Base-by-base conservation (phyloP, 2,329 filamentous ascomycete genomes). In the Pleomassaria siparia region DNA sequence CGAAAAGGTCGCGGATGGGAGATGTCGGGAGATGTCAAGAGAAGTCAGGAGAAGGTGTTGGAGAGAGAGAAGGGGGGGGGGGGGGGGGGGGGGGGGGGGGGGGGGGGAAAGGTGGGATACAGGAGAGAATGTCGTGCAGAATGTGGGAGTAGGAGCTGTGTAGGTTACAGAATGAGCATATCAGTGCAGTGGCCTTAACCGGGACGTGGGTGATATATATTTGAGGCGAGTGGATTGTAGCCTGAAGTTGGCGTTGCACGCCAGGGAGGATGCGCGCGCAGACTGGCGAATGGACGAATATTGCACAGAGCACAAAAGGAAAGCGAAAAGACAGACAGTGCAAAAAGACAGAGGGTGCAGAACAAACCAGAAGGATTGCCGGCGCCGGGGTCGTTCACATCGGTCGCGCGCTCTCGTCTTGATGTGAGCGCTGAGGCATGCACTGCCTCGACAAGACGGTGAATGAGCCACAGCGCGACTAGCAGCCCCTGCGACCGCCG, bases 231-330 rank as follows among this genome's bases (percentile, higher is more conserved):
- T 51, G 53, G 58, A 60, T 44, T 63, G 66, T 53, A 67, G 66
- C 64, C 66, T 68, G 63, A 55, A 62, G 55, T 54, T 54, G 41
- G 53, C 49, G 52, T 58, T 58, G 56, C 44, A 42, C 58, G 29
- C 21, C 41, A 44, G 30, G 29, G 40, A 43, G 46, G 50, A 50
- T 36, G 44, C 36, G 32, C 25, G 35, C 21, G 11, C 35, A 24
- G 10, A 37, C 35, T 37, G 24, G 35, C 40, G 40, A 40, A 40
- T 56, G 43, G 45, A 26, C 54, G 48, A 18, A 22, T 28, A 47
- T 37, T 47, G 44, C 49, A 55, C 49, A 47, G n/a, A n/a, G n/a
- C n/a, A n/a, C n/a, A 43, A 44, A 47, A 47, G 43, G 49, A 35
- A 47, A 56, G 57, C 53, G n/a, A n/a, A n/a, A n/a, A n/a, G n/a